Base-by-base conservation (phyloP, 2,329 filamentous ascomycete species). In the Aspergillus cejpii region DNA sequence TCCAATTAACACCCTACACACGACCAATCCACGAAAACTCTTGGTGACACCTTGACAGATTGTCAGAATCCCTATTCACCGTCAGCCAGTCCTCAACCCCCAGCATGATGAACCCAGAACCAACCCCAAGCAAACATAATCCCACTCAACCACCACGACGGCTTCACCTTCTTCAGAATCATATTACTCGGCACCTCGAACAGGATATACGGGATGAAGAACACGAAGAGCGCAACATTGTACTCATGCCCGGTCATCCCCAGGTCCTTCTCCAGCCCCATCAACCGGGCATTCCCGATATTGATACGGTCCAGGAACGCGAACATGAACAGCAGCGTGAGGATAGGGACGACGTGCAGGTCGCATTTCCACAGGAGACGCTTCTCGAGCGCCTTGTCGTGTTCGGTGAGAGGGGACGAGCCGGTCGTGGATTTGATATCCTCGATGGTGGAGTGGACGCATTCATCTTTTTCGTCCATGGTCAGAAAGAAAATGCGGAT, bases 321-420 rank as follows among this genome's bases (percentile, higher is more conserved):
- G 28, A 72, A 60, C 11, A 73, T 55, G 47, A 69, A 74, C 1
- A 77, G 56, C 4, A 74, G 43, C 44, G 65, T 71, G 7, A 78
- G 57, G 12, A 73, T 68, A 0, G 75, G 74, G 5, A 77, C 57
- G 20, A 77, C 63, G 37, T 69, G 64, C 11, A 74, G 47, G 49
- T 77, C 74, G 39, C 68, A 65, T 59, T 77, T 78, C 37, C 69
- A 59, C 6, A 76, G 51, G 11, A 76, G 56, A 45, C 66, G 70
- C 55, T 68, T 72, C 48, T 76, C 65, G 2, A 54, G 57, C 44
- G 70, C 65, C 37, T 41, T 36, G 7, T 34, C 45, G 5, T 43
- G 34, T 12, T 34, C 31, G 11, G 21, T 17, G 7, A 7, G 7
- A 2, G 4, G n/a, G 6, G 27, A 23, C 19, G 43, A 2, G 4